Evolutionary conservation across 257 asterid species (phyloP), one percentile per base, ranked within the genome.

Genomic region (Lycium ferocissimum): DNA sequence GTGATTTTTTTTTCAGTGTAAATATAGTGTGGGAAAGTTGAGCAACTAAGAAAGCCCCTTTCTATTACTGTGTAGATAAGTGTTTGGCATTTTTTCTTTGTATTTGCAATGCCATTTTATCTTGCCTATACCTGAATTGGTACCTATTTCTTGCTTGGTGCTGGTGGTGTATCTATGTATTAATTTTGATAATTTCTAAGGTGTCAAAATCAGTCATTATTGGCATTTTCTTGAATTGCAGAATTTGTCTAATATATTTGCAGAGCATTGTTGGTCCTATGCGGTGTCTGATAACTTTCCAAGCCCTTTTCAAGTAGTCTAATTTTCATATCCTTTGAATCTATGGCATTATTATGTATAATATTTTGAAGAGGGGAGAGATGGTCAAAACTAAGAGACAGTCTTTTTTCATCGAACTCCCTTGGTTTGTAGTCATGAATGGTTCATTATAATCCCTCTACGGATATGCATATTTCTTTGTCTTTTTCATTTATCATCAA

Each of bases 151-250:
- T 76, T 76, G 47, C 61, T 54, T 26, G 47, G 45, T 51, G 40
- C 40, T 51, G 63, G 47, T 3, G 2, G 2, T 76, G 63, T 15
- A 40, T 40, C 45, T 40, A 40, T 76, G 26, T 51, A 7, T 26
- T 56, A 3, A 57, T 75, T 17, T 51, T 4, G 49, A 7, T 78
- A 53, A 17, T 26, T 51, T 78, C 61, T 78, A 78, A 53, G 81
- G 62, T 75, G 62, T 75, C 81, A 49, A 75, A 51, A 78, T 53
- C 43, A 53, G 82, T 53, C 82, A 14, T 1, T 53, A 26, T 53
- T 78, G 82, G 82, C 49, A 76, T 76, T 51, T 76, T 76, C 47
- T 76, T 15, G 65, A 78, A 35, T 78, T 54, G 65, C 22, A 33
- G 49, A 78, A 78, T 51, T 53, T 26, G 49, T 9, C 14, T 35